Evolutionary conservation across 495 filamentous ascomycete species (phyloP), one percentile per base, ranked within the genome.

Genomic region (Aspergillus homomorphus): DNA sequence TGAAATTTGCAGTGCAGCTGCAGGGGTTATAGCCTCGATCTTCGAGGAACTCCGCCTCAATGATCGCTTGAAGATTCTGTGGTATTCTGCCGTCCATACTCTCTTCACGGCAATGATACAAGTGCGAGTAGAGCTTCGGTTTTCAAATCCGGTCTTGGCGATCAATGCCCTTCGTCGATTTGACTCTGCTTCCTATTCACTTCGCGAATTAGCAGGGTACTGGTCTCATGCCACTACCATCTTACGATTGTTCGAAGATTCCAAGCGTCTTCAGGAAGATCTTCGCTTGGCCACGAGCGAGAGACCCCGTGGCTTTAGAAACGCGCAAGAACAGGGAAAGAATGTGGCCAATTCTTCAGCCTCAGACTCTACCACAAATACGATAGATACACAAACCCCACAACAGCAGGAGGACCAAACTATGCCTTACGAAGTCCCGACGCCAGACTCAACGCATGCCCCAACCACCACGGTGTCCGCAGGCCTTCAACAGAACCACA

Each of bases 31-130:
- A 54, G 70, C 71, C 22, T 78, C 75, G 21, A 82, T 84, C 57
- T 77, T 77, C 56, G 73, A 75, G 38, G 73, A 76, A 60, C 69
- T 83, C 21, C 71, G 79, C 15, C 51, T 76, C n/a, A 75, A 80
- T 45, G 79, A 81, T 52, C 73, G 74, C n/a, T 62, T 78, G 56
- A 77, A 74, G 51, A 76, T 67, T 61, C 64, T 79, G 5, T 80
- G 77, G 78, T 77, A 76, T 59, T 76, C 76, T 19, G 74, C 73
- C 9, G 73, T 80, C 7, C 72, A 78, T 51, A 76, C 73, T 1
- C 62, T 79, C 16, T 79, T 80, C 57, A 79, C 77, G 18, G 77
- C 77, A 43, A 77, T 80, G 74, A 78, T 80, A 28, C 76, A 79
- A 68, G 74, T 80, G 6, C 71, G 75, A n/a, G 75, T 77, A 7